These are phyloP conservation scores for Penicillium griseofulvum DNA, from an alignment of 2,329 filamentous ascomycete genomes.

Conservation along the genomic window DNA sequence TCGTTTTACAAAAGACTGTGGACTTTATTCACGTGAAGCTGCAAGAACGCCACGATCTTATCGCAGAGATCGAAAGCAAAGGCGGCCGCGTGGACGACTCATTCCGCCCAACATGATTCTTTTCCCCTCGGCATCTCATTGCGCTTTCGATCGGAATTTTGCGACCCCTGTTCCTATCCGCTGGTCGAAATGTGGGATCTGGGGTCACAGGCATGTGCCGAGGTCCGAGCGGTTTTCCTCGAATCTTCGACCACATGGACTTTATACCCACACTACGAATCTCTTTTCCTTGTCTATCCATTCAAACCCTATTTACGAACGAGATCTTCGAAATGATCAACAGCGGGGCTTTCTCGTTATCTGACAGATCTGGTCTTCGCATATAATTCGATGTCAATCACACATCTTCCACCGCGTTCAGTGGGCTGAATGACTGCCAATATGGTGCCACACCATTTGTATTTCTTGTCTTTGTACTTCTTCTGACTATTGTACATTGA, in stretches of 20 bases:
- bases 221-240: conserved; percentile 11
- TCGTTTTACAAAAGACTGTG: conserved; percentile 72
- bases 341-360: background rate
- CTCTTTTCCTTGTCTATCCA: conserved; percentile 3
- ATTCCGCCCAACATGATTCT: conserved; percentile 29
- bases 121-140: background rate
- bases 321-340: background rate
- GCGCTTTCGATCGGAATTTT: background rate
- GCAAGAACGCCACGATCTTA: conserved; percentile 56
- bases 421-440: background rate
- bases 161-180: background rate
- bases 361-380: background rate
- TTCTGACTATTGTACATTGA: conserved; percentile 8
- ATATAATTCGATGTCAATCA: background rate
- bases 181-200: conserved; percentile 4
- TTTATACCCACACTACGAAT: conserved; percentile 13
- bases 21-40: conserved; percentile 64
- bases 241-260: conserved; percentile 7
- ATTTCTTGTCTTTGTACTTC: background rate
- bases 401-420: background rate
- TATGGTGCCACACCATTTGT: background rate
- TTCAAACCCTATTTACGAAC: background rate
- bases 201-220: conserved; percentile 10
- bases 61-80: conserved; percentile 58
- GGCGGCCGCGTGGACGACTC: conserved; percentile 55